These are phyloP conservation scores for Blastomyces emzantsi DNA, from an alignment of 2,329 filamentous ascomycete species.

Conservation along the genomic window DNA sequence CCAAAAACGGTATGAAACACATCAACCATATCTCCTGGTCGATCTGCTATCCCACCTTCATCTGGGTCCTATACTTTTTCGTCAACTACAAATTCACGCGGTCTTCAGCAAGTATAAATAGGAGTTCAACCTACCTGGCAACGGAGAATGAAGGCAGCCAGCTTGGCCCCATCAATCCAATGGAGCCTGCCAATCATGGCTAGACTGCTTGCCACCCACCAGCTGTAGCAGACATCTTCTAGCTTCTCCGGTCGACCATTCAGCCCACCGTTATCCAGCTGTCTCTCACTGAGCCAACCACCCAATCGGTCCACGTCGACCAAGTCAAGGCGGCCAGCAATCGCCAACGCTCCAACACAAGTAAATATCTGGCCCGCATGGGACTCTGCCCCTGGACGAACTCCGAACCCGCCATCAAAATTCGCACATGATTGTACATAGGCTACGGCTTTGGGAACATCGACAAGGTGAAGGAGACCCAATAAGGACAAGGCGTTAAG, in stretches of 20 bases:
- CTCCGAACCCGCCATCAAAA: conserved; percentile 89
- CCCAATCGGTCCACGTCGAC: conserved; percentile 75
- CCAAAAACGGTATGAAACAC: conserved; percentile 94
- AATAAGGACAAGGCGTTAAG: conserved; percentile 85
- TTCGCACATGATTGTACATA: conserved; percentile 80
- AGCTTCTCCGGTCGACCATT: conserved; percentile 93
- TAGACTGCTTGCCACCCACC: conserved; percentile 93
- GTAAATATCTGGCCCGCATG: conserved; percentile 95
- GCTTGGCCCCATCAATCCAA: conserved; percentile 81
- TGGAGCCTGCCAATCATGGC: conserved; percentile 79
- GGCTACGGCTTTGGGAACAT: conserved; percentile 69
- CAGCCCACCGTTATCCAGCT: conserved; percentile 75
- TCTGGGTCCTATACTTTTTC: conserved; percentile 53
- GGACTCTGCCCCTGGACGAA: conserved; percentile 81
- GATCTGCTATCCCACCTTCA: conserved; percentile 75
- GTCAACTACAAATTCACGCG: conserved; percentile 16
- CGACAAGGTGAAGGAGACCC: conserved; percentile 59
- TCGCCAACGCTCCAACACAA: conserved; percentile 77
- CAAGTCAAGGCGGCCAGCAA: conserved; percentile 71
- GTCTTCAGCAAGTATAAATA: neutral
- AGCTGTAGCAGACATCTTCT: conserved; percentile 97
- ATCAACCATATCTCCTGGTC: conserved; percentile 90
- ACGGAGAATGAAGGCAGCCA: conserved; percentile 71
- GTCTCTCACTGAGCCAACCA: conserved; percentile 87
- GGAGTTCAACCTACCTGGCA: conserved; percentile 54